Evolutionary conservation across 2,329 filamentous ascomycete species (phyloP), one percentile per base, ranked within the genome.

Genomic region (Ophidiomyces ophidiicola): DNA sequence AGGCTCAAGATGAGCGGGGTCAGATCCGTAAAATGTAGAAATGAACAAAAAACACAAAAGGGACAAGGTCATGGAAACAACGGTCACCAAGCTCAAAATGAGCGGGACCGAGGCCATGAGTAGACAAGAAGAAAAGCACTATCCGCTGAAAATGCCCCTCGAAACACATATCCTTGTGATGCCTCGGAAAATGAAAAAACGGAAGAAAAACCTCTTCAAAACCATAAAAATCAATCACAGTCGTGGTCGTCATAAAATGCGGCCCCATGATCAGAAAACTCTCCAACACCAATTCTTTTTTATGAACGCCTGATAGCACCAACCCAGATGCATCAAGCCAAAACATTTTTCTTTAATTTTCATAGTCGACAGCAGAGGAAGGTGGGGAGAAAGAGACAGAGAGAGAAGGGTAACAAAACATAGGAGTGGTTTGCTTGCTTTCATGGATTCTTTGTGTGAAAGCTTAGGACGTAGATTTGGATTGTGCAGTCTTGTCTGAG

Each of bases 401-500:
- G 15, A 26, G 32, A 32, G 26, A 15, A 32, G 5, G 14, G 10
- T 25, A 10, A 34, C 24, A 32, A 5, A 12, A n/a, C 10, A 39
- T 12, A 20, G 2, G n/a, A 17, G 15, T 38, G 4, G n/a, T 23
- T 25, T 6, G 8, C 2, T 15, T 4, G 11, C 7, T 17, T 19
- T n/a, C 20, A 18, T 25, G 20, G n/a, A n/a, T n/a, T n/a, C n/a
- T n/a, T n/a, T n/a, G n/a, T n/a, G n/a, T n/a, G n/a, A 12, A 23
- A 18, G 7, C 12, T 39, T 23, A 32, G 15, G 36, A 5, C 15
- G 28, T 24, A 17, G 18, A 6, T 17, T 34, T 35, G 10, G 30
- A n/a, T 41, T 42, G 42, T 15, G 31, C 15, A 21, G 32, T 29
- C 7, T 31, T 35, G 25, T 42, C 46, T 14, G 41, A 45, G 14